phyloP scores from a whole-genome alignment of 1,284 basidiomycete species.

The Trichosporon ovoides region DNA sequence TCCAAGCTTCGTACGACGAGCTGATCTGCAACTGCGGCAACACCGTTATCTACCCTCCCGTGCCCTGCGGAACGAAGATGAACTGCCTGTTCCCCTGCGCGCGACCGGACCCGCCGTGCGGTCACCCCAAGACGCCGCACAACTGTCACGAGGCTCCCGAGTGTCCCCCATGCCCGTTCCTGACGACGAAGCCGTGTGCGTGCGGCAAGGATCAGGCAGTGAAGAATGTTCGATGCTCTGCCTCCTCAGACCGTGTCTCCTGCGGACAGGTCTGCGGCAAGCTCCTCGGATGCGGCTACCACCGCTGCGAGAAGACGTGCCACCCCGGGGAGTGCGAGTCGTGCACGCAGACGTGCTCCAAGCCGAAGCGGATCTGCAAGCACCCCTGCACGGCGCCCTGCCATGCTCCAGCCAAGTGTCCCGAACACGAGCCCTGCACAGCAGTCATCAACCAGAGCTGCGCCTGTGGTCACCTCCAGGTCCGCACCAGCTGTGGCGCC shows the following conservation, averaged over 20 bases:
- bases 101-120: conserved; percentile 65
- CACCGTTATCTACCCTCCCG: conserved; percentile 63
- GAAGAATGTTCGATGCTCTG: conserved; percentile 62
- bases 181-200: conserved; percentile 71
- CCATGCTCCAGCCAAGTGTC: conserved; percentile 77
- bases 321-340: conserved; percentile 71
- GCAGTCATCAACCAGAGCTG: conserved; percentile 61
- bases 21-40: conserved; percentile 72
- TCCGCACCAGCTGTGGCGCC: conserved; percentile 64
- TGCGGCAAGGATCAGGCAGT: conserved; percentile 70
- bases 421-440: conserved; percentile 70
- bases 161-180: conserved; percentile 78
- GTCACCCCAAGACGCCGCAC: conserved; percentile 70
- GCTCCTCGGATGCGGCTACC: conserved; percentile 73
- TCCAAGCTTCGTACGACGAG: conserved; percentile 85
- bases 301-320: conserved; percentile 72
- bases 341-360: conserved; percentile 72
- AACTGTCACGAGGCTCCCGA: conserved; percentile 64
- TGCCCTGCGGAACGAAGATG: conserved; percentile 62
- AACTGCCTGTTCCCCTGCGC: conserved; percentile 72
- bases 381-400: conserved; percentile 70
- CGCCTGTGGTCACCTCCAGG: conserved; percentile 71
- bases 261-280: conserved; percentile 77
- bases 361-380: conserved; percentile 71
- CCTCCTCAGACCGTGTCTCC: conserved; percentile 62